These are phyloP conservation scores for Xylaria telfairii DNA, from an alignment of 495 filamentous ascomycete species.

Conservation along the genomic window DNA sequence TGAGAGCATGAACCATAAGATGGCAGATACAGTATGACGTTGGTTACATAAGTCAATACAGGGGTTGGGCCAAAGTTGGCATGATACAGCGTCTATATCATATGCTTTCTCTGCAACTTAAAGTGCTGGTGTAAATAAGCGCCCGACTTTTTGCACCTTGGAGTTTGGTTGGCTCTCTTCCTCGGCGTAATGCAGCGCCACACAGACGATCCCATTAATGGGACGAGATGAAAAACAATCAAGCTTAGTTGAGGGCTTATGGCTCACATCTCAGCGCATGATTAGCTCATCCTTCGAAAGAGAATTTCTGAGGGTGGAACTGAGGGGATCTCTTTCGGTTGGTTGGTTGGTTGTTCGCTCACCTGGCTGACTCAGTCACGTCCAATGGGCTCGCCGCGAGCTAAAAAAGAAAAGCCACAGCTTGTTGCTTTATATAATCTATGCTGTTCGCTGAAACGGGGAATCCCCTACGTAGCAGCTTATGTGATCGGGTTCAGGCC, in stretches of 20 bases:
- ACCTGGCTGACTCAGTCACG: neutral
- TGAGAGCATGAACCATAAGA: neutral
- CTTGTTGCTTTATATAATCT: neutral
- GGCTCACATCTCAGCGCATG: constrained; percentile 11
- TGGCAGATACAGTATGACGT: neutral
- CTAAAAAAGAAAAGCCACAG: neutral
- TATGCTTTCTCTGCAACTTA: neutral
- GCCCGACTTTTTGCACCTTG: neutral
- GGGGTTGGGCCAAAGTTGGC: neutral
- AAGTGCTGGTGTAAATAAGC: constrained; percentile 6
- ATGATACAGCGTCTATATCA: neutral
- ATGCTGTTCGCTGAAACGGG: neutral
- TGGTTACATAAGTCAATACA: neutral
- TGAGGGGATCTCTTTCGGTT: neutral
- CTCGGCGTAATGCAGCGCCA: constrained; percentile 25
- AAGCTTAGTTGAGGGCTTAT: neutral
- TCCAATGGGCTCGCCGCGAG: constrained; percentile 7
- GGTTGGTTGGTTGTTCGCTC: too few relatives aligned
- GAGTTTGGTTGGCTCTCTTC: constrained; percentile 8
- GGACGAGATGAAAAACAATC: neutral
- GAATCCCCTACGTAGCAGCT: neutral
- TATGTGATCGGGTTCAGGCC: constrained; percentile 5
- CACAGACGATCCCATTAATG: constrained; percentile 4
- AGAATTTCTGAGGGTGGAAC: neutral
- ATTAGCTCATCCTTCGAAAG: constrained; percentile 18